Base-by-base conservation (phyloP, 2,329 filamentous ascomycete genomes). In the Epichloe sp. region DNA sequence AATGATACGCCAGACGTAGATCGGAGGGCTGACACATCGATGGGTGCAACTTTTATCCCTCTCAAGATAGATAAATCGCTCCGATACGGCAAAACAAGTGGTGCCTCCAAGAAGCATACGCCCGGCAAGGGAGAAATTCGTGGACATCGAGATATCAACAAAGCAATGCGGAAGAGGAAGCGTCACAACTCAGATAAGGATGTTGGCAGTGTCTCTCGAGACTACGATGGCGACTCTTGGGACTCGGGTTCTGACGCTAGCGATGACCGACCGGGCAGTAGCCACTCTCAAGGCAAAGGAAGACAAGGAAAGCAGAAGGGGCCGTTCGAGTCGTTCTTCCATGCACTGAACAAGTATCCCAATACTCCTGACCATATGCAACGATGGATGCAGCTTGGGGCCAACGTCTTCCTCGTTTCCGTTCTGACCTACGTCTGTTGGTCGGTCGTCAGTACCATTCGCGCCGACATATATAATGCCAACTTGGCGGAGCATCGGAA, bases 381-480 rank as follows among this genome's bases (percentile, higher is more conserved):
- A 46, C 73, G 74, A 54, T 83, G 80, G 75, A 65, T 82, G 36
- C 74, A 78, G 51, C 68, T 82, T 3, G 62, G 75, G 2, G 77
- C 88, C 68, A 88, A 88, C 62, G 63, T 82, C 45, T 75, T 79
- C 53, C 70, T 86, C 15, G 73, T 82, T 5, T 64, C 66, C 4
- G 65, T 75, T 12, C 67, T 76, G 50, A 68, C 81, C 41, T 91
- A 85, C 65, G 72, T 88, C 43, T 73, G 87, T 36, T 88, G 83
- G 69, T 74, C 78, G 1, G 77, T 88, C 58, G 79, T 86, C 56
- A 71, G 75, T 14, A 84, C 86, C 8, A 80, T 93, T 49, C 81
- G 82, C 14, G 75, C 77, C 23, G 90, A 96, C 63, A 83, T 95
- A 36, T 74, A 82, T 54, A 79, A 84, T 49, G 86, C 85, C 37